Percentiles rank a stretch among this genome's conserved stretches.
Evolutionary conservation across 305 asterid genomes (phyloP).

Genomic region (Fraxinus nigra): DNA sequence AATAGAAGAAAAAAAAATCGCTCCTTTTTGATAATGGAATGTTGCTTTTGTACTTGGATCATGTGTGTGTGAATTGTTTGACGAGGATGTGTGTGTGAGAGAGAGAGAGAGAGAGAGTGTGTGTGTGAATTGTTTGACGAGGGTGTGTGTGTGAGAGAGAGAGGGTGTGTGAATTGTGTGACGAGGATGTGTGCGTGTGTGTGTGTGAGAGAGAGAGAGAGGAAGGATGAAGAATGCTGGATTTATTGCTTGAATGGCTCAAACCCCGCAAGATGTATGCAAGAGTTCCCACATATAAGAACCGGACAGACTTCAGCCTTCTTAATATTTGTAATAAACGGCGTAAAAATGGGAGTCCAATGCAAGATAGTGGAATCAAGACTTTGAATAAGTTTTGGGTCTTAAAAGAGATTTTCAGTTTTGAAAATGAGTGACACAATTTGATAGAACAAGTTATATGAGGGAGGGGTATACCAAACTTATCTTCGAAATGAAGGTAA

Average conservation of each 20-base stretch:
- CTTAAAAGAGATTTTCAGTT: background rate
- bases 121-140: no score
- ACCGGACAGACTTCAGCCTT: background rate
- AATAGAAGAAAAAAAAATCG: background rate
- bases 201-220: slow-evolving; percentile 18
- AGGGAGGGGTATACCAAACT: background rate
- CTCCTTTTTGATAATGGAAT: slow-evolving; percentile 13
- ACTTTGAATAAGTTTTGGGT: background rate
- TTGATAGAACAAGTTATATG: no score
- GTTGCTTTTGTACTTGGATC: background rate
- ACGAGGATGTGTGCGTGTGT: background rate
- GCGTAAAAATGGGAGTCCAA: background rate
- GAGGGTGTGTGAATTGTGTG: background rate
- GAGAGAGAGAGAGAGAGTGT: slow-evolving; percentile 21
- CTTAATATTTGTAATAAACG: no score
- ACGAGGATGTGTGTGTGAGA: background rate
- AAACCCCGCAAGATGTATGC: slow-evolving; percentile 23
- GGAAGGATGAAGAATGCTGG: slow-evolving; percentile 49
- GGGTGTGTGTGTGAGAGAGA: no score
- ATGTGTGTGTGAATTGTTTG: slow-evolving; percentile 1
- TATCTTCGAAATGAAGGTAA: background rate
- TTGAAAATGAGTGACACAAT: background rate
- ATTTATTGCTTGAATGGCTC: slow-evolving; percentile 54
- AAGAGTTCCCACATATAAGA: slow-evolving; percentile 21
- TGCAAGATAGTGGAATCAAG: background rate